Evolutionary conservation across 176 grass and related monocot species (phyloP), one percentile per base, ranked within the genome.

Genomic region (Ampelocalamus luodianensis): DNA sequence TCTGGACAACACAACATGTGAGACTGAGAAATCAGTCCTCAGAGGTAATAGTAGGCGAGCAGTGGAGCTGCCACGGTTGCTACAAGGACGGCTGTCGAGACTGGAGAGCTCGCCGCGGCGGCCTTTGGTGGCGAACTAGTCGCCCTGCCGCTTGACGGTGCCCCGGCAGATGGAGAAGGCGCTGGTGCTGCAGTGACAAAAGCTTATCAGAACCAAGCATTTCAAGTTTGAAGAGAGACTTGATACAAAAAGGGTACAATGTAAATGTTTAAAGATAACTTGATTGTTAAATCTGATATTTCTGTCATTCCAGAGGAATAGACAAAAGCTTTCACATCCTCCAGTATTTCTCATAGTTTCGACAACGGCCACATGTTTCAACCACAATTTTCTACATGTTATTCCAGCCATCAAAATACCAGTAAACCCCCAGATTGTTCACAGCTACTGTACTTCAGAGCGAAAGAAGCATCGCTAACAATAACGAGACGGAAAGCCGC

Each of bases 11-110:
- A 26, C 9, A 49, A 24, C 49, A 38, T 16, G 68, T 16, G 29
- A 72, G 20, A 29, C 50, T 3, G 18, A 27, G 11, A 12, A 5
- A 38, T 1, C 29, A 2, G 0, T 12, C 26, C 83, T 86, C 79
- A 90, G 83, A 86, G 24, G 66, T 42, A 56, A 68, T 34, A 65
- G 72, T 48, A 82, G 6, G 66, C 72, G 23, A 90, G 66, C 58
- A 90, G 46, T 4, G 83, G 65, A 39, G 45, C 58, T 49, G 38
- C 79, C 20, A 55, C 56, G 15, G 83, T 27, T 3, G 78, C 84
- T 22, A 72, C 5, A 1, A 90, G 48, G 0, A 76, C 9, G 73
- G 84, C 20, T 10, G 58, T 71, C 22, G 79, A 40, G 44, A 58
- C 40, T 1, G 45, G 55, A 86, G 71, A 71, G 13, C 79, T 83